Percentiles rank a stretch among this genome's conserved stretches.
These are phyloP conservation scores for Cadophora malorum DNA, from an alignment of 2,329 filamentous ascomycete species.

Conservation along the genomic window DNA sequence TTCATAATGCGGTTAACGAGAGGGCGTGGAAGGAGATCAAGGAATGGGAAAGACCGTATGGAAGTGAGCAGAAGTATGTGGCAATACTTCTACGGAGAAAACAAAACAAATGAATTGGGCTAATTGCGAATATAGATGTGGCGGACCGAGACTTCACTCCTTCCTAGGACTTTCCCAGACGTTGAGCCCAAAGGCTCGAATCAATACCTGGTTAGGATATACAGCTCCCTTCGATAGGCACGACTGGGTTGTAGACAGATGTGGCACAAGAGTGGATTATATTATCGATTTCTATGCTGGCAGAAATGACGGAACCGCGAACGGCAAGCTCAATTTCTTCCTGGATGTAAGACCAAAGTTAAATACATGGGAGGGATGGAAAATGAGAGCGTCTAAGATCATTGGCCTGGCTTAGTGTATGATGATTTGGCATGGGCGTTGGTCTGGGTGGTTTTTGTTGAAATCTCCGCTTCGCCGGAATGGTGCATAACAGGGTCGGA, in stretches of 20 bases:
- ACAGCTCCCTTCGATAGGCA: slow-evolving; percentile 92
- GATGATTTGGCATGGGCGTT: slow-evolving; percentile 9
- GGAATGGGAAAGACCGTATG: slow-evolving; percentile 79
- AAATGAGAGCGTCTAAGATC: slow-evolving; percentile 64
- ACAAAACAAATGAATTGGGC: background rate
- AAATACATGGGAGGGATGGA: slow-evolving; percentile 71
- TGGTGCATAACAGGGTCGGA: slow-evolving; percentile 3
- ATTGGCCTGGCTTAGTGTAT: slow-evolving; percentile 55
- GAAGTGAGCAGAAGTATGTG: slow-evolving; percentile 61
- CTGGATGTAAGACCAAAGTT: slow-evolving; percentile 72
- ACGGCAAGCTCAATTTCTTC: slow-evolving; percentile 65
- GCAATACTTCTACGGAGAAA: background rate
- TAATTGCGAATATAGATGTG: slow-evolving; percentile 58
- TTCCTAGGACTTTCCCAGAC: slow-evolving; percentile 76
- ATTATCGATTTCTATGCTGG: slow-evolving; percentile 98
- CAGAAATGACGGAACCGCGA: slow-evolving; percentile 48
- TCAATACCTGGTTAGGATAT: slow-evolving; percentile 88
- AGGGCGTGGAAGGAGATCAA: slow-evolving; percentile 92
- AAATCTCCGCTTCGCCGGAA: slow-evolving; percentile 28
- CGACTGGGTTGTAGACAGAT: slow-evolving; percentile 96
- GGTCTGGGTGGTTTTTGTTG: background rate
- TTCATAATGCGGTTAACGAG: slow-evolving; percentile 99
- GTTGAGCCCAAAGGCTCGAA: slow-evolving; percentile 81
- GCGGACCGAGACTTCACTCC: slow-evolving; percentile 80
- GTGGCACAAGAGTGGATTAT: slow-evolving; percentile 85